Percentiles rank a stretch among this genome's conserved stretches.
Evolutionary conservation across 768 basidiomycete species (phyloP).

Genomic region (Hygrocybe coccinea): DNA sequence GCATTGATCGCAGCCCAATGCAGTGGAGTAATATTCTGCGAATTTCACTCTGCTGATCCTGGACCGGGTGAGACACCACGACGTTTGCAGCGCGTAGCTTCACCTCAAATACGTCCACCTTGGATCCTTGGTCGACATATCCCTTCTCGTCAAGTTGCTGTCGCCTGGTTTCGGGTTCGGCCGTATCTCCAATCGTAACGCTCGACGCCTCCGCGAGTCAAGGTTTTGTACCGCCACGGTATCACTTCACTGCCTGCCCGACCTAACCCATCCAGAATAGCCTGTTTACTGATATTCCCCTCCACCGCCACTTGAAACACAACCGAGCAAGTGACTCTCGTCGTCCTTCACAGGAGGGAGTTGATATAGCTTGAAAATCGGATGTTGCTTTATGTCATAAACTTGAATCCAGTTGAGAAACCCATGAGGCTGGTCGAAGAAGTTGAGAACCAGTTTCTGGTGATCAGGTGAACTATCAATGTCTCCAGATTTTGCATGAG

Average conservation of each 20-base stretch:
- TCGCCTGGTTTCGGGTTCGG: too few species aligned
- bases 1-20: too few species aligned
- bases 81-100: too few species aligned
- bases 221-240: constrained; percentile 56
- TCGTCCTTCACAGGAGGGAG: constrained; percentile 82
- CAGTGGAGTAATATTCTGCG: too few species aligned
- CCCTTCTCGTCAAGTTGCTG: too few species aligned
- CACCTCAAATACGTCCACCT: too few species aligned
- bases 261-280: constrained; percentile 78
- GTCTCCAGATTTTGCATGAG: neutral
- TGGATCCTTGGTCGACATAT: too few species aligned
- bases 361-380: too few species aligned
- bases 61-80: too few species aligned
- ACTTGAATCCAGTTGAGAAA: neutral
- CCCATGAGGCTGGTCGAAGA: neutral
- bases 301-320: constrained; percentile 95
- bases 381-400: neutral
- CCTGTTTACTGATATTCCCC: constrained; percentile 81
- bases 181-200: too few species aligned
- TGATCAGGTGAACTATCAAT: neutral
- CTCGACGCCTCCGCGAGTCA: too few species aligned
- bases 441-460: neutral
- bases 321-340: constrained; percentile 85
- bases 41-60: too few species aligned
- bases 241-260: constrained; percentile 94